Base-by-base conservation (phyloP, 441 rosid genomes). In the Erodium moschatum region DNA sequence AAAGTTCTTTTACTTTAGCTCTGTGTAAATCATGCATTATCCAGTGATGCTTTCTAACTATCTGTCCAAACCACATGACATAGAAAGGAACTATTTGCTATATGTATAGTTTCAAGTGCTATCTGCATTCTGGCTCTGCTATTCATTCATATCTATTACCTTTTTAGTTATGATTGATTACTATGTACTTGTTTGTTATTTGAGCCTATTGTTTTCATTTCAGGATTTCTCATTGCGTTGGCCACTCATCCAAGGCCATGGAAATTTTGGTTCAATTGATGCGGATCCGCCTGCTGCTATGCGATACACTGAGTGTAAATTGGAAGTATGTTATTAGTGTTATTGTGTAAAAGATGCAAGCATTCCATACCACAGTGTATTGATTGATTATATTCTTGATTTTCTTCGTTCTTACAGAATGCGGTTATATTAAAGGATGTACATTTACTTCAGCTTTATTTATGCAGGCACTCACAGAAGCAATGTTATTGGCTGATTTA, bases 221-320 rank as follows among this genome's bases (percentile, higher is more conserved):
- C 79, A 93, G 98, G 88, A 83, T 78, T 93, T 91, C 77, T 91
- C 97, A 1, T 81, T 93, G 82, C 84, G 98, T 73, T 82, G 81
- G 74, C 96, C 98, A 0, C 92, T 93, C 66, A 85, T 93, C 46
- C 91, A 80, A 78, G 98, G 98, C 31, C 98, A 93, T 80, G 98
- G 98, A 24, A 93, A 93, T 79, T 93, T 93, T 75, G 98, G 98
- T 70, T 91, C 98, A 2, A 67, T 93, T 56, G 98, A 93, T 78
- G 96, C 96, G 29, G 98, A 93, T 79, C 98, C 98, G 80, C 76
- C 97, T 72, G 98, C 97, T 52, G 97, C 97, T 68, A 91, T 93
- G 98, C 90, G 98, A 19, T 93, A 91, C 80, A 93, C 98, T 13
- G 98, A 93, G 70, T 93, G 97, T 87, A 81, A 97, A 80, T 85